phyloP scores from a whole-genome alignment of 495 filamentous ascomycete species.

The Sporormia fimetaria region DNA sequence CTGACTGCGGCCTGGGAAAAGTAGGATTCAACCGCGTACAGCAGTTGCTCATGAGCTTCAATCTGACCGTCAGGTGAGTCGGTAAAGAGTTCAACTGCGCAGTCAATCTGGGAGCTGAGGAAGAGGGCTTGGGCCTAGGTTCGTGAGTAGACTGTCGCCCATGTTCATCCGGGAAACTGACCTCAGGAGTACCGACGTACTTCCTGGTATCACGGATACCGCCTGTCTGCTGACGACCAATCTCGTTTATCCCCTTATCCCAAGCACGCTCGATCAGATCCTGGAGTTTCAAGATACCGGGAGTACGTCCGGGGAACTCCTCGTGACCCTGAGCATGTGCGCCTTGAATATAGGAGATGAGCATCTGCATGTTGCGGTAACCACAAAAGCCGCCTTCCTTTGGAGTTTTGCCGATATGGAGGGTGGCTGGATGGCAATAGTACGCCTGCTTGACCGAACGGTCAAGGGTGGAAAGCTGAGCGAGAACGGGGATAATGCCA shows the following conservation, averaged over 20 bases:
- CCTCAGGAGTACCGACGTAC: conserved; percentile 92
- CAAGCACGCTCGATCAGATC: conserved; percentile 84
- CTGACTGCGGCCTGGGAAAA: conserved; percentile 43
- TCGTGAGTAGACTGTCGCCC: conserved; percentile 1
- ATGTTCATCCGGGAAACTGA: conserved; percentile 30
- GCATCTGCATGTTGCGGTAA: conserved; percentile 96
- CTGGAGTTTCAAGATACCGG: conserved; percentile 73
- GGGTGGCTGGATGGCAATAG: conserved; percentile 63
- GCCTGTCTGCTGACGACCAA: conserved; percentile 70
- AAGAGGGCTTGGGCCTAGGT: conserved; percentile 71
- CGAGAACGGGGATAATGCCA: conserved; percentile 65
- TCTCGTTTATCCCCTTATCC: conserved; percentile 70
- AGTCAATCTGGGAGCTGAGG: conserved; percentile 49
- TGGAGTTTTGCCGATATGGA: conserved; percentile 71
- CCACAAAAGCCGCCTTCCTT: conserved; percentile 89
- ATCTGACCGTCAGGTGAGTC: conserved; percentile 26
- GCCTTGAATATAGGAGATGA: conserved; percentile 64
- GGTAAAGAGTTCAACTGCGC: conserved; percentile 42
- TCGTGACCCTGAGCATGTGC: conserved; percentile 45
- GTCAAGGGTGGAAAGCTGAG: conserved; percentile 59
- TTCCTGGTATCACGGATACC: conserved; percentile 81
- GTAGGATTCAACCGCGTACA: conserved; percentile 60
- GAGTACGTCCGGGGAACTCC: conserved; percentile 45
- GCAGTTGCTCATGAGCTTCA: conserved; percentile 46
- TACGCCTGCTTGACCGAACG: conserved; percentile 54